phyloP scores from a whole-genome alignment of 2,329 filamentous ascomycete genomes.

The Cordyceps cateniannulata region DNA sequence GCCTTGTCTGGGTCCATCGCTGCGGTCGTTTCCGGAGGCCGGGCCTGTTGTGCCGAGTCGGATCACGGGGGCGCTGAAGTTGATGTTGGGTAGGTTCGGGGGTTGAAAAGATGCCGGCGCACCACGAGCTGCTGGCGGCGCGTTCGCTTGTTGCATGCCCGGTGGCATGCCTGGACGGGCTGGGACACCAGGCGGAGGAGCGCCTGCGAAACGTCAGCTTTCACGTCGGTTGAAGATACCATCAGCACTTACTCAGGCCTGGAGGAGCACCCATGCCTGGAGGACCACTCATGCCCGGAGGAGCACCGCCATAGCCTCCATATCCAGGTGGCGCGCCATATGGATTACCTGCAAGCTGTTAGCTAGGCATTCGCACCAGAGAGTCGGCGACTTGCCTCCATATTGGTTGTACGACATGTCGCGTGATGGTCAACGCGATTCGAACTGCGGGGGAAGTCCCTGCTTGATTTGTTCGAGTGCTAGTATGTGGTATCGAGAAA shows the following conservation, averaged over 20 bases:
- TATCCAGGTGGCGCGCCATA: slow-evolving; percentile 74
- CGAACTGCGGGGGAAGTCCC: background rate
- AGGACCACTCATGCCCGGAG: slow-evolving; percentile 46
- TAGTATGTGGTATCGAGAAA: too few relatives aligned
- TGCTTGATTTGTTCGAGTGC: background rate
- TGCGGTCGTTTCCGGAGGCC: slow-evolving; percentile 32
- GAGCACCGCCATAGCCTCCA: slow-evolving; percentile 50
- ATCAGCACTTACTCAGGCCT: slow-evolving; percentile 63
- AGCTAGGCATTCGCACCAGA: background rate
- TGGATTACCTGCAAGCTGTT: slow-evolving; percentile 33
- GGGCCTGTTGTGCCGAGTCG: slow-evolving; percentile 73
- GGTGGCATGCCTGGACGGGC: slow-evolving; percentile 75
- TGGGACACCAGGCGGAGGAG: slow-evolving; percentile 73
- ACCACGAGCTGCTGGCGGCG: slow-evolving; percentile 69
- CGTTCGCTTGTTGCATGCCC: slow-evolving; percentile 69
- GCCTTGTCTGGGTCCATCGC: slow-evolving; percentile 30
- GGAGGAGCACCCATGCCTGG: slow-evolving; percentile 65
- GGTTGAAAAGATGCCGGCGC: slow-evolving; percentile 80
- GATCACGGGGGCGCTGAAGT: slow-evolving; percentile 95
- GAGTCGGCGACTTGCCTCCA: slow-evolving; percentile 36
- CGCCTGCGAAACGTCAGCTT: slow-evolving; percentile 33
- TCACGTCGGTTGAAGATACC: background rate
- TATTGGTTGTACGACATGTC: slow-evolving; percentile 55
- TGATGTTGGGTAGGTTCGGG: slow-evolving; percentile 93
- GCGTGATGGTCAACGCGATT: background rate